Evolutionary conservation across 2,329 filamentous ascomycete species (phyloP), one percentile per base, ranked within the genome.

Genomic region (Trichophyton simii): DNA sequence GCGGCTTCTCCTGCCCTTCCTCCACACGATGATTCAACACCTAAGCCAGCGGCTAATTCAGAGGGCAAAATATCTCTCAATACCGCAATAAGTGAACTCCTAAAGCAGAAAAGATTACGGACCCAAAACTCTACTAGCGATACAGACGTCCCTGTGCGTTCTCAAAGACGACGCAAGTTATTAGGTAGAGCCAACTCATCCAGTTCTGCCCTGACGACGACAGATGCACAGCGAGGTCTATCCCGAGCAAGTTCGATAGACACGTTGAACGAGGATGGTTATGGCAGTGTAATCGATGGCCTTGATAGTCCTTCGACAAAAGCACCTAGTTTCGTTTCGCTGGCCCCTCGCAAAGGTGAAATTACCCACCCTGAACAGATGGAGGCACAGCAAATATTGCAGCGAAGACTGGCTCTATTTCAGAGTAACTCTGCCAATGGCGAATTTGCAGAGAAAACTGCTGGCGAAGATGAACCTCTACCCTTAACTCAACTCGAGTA

Each of bases 181-280:
- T 67, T 78, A 9, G 76, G 76, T 36, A 71, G 76, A 58, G 76
- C 75, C 11, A 68, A 72, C 50, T 78, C 76, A 5, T 71, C 73
- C 58, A 67, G 72, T 18, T 77, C 75, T 42, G 59, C 64, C 11
- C 67, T 68, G 25, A 66, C 68, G 25, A 66, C 68, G 8, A 22
- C 22, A 22, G 18, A 61, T 15, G 25, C 25, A 22, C 44, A 57
- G 18, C 42, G 58, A 3, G 62, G 66, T 20, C 66, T 70, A 48
- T 78, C 77, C 3, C 75, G 77, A 41, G 77, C 77, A 31, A 78
- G 76, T 67, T 79, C 77, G n/a, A 74, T 79, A 61, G 78, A 79
- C 63, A 79, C 77, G 25, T 68, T 79, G 8, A 79, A 79, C 63
- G 72, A 76, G 62, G 73, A 76, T 57, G 73, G 74, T 8, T 72